phyloP scores from a whole-genome alignment of 1,284 basidiomycete species.

The Rhodotorula sp. region DNA sequence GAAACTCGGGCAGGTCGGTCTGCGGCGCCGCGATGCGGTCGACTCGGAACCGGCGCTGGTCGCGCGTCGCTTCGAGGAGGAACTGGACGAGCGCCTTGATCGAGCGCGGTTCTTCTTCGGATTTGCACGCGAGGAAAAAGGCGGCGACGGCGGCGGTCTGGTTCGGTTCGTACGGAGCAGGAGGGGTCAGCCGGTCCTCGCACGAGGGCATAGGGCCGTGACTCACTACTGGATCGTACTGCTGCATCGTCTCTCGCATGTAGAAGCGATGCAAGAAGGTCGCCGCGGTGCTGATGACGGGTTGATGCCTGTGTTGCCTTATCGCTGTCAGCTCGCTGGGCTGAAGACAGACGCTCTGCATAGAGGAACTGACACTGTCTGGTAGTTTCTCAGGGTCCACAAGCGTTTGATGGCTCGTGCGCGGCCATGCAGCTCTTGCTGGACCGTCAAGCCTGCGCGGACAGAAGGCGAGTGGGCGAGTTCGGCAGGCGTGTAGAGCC shows the following conservation, averaged over 20 bases:
- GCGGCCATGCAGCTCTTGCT: slow-evolving; percentile 16
- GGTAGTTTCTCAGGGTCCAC: slow-evolving; percentile 12
- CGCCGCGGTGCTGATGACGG: slow-evolving; percentile 42
- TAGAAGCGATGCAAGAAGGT: slow-evolving; percentile 46
- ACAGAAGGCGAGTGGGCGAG: slow-evolving; percentile 30
- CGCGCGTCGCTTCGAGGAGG: slow-evolving; percentile 15
- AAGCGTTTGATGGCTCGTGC: slow-evolving; percentile 16
- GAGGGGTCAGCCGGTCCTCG: background rate
- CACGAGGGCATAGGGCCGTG: background rate
- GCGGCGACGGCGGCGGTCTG: slow-evolving; percentile 37
- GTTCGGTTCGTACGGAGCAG: too few relatives aligned
- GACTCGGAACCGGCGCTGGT: background rate
- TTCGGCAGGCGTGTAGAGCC: slow-evolving; percentile 27
- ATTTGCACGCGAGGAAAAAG: slow-evolving; percentile 46
- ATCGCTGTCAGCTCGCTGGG: background rate
- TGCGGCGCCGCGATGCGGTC: background rate
- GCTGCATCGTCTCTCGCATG: slow-evolving; percentile 43
- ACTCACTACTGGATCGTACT: slow-evolving; percentile 35
- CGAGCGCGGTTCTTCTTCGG: slow-evolving; percentile 41
- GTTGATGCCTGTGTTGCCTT: slow-evolving; percentile 24
- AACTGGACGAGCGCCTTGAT: slow-evolving; percentile 40
- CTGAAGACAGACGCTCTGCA: too few relatives aligned
- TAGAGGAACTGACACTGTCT: slow-evolving; percentile 1
- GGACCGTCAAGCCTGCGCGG: slow-evolving; percentile 10
- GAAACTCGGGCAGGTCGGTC: slow-evolving; percentile 4